phyloP scores from a whole-genome alignment of 2,329 filamentous ascomycete genomes.

The Immersiporthe knoxdaviesiana region DNA sequence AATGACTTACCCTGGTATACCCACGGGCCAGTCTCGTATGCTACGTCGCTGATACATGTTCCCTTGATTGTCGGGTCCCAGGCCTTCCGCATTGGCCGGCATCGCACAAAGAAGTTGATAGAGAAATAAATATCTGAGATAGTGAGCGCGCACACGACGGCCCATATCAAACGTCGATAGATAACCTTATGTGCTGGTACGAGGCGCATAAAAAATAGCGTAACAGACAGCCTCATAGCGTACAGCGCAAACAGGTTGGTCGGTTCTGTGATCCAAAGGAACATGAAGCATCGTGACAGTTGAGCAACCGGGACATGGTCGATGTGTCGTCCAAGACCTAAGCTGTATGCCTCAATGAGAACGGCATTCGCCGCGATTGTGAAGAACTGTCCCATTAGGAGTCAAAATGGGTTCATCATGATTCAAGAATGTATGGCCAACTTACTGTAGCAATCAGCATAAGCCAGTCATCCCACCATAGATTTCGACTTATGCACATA shows the following conservation, averaged over 20 bases:
- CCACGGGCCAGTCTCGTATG: not conserved
- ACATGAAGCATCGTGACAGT: not conserved
- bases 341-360: not conserved
- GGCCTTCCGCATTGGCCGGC: not conserved
- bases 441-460: conserved; percentile 7
- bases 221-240: not conserved
- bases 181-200: not conserved
- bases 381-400: not conserved
- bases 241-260: conserved; percentile 5
- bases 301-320: not conserved
- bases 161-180: not conserved
- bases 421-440: not conserved
- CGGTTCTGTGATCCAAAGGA: conserved; percentile 1
- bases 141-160: not conserved
- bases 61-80: not conserved
- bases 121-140: conserved; percentile 9
- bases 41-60: not conserved
- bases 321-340: conserved; percentile 6
- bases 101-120: conserved; percentile 4
- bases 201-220: conserved; percentile 1
- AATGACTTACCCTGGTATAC: not conserved
- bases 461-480: not conserved
- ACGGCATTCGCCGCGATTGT: conserved; percentile 6
- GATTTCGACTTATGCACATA: not conserved
- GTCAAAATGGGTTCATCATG: not conserved